Conservation (phyloP, 2,329 filamentous ascomycete species). For the Curvularia sp. region DNA sequence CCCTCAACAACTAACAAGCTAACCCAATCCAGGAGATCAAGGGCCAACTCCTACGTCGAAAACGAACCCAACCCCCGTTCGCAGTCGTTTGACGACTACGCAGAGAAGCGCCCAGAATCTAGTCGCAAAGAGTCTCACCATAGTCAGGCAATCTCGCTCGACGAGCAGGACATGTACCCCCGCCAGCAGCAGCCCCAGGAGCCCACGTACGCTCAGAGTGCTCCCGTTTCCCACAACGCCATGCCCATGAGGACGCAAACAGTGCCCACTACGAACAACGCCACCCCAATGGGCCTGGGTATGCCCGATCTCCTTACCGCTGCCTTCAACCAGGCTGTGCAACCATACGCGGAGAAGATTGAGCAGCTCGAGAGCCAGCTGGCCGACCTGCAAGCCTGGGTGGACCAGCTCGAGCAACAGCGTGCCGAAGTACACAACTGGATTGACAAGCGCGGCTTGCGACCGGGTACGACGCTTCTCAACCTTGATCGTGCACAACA, state of each 20-base stretch:
- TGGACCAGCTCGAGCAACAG: constrained; percentile 61
- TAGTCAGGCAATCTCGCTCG: constrained; percentile 37
- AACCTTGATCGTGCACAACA: not conserved
- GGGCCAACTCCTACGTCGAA: constrained; percentile 59
- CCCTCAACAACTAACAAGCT: not conserved
- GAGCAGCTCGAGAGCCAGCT: constrained; percentile 60
- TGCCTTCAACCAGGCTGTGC: constrained; percentile 62
- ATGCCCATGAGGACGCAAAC: constrained; percentile 36
- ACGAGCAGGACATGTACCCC: constrained; percentile 55
- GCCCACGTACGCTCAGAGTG: constrained; percentile 31
- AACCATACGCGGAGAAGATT: constrained; percentile 62
- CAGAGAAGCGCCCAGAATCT: constrained; percentile 51
- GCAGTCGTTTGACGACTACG: constrained; percentile 51
- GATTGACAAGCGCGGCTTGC: constrained; percentile 63
- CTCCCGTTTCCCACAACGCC: constrained; percentile 30
- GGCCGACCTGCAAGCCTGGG: constrained; percentile 58
- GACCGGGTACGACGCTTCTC: constrained; percentile 55
- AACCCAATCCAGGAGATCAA: constrained; percentile 49
- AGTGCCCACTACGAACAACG: constrained; percentile 32
- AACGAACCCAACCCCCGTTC: constrained; percentile 53
- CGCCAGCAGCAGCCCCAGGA: constrained; percentile 54
- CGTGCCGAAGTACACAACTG: constrained; percentile 61
- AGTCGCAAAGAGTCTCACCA: constrained; percentile 48
- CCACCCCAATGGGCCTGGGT: constrained; percentile 47
- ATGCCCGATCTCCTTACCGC: constrained; percentile 60